These are phyloP conservation scores for Diaporthe aspalathi DNA, from an alignment of 2,329 filamentous ascomycete species.

Conservation along the genomic window DNA sequence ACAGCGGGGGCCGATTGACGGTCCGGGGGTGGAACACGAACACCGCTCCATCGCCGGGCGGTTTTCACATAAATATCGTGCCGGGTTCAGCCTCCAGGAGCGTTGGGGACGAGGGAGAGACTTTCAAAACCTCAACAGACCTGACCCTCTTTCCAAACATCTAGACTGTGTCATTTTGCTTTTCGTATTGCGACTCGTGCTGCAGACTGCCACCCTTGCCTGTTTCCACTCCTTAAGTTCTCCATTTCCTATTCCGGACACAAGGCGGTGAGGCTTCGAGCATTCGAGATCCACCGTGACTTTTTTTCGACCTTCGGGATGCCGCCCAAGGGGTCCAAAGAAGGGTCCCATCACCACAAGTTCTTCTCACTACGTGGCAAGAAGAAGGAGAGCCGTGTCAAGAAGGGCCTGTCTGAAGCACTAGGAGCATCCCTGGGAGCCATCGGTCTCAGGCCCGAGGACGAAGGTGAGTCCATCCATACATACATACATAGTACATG, in stretches of 20 bases:
- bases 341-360: slow-evolving; percentile 38
- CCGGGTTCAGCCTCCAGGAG: slow-evolving; percentile 28
- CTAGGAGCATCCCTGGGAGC: slow-evolving; percentile 38
- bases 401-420: slow-evolving; percentile 39
- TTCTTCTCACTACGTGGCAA: slow-evolving; percentile 40
- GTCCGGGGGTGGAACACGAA: slow-evolving; percentile 36
- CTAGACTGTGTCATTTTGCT: slow-evolving; percentile 31
- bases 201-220: slow-evolving; percentile 33
- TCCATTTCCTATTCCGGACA: slow-evolving; percentile 39
- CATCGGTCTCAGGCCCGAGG: slow-evolving; percentile 37
- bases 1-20: slow-evolving; percentile 33
- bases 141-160: slow-evolving; percentile 31
- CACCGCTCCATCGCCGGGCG: slow-evolving; percentile 28
- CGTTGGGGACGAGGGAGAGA: slow-evolving; percentile 9
- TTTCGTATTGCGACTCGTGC: slow-evolving; percentile 40
- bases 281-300: slow-evolving; percentile 37
- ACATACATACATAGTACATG: too few species aligned
- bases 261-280: slow-evolving; percentile 40
- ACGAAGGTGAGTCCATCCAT: slow-evolving; percentile 39
- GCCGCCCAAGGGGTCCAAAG: slow-evolving; percentile 37
- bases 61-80: slow-evolving; percentile 36
- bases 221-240: slow-evolving; percentile 37
- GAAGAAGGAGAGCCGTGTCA: slow-evolving; percentile 38
- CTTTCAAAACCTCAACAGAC: slow-evolving; percentile 21
- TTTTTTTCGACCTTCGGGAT: slow-evolving; percentile 36